Base-by-base conservation (phyloP, 305 asterid species). In the Fraxinus greggii region DNA sequence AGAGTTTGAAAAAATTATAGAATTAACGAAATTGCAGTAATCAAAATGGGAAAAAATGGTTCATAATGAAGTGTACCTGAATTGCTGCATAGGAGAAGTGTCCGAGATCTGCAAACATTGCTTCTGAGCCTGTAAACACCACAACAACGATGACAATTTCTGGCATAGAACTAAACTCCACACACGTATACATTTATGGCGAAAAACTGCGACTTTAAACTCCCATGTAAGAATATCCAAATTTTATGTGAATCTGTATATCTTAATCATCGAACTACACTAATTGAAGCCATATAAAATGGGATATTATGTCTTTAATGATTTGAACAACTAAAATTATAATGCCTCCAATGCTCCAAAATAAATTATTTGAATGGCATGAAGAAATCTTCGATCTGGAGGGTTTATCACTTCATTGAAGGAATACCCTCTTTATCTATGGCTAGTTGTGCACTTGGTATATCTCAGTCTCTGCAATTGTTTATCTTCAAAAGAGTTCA, bases 91-190 rank as follows among this genome's bases (percentile, higher is more conserved):
- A 86, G 23, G 98, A 94, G 86, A 95, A 95, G 84, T 95, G 99
- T 80, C 99, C 99, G 35, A 95, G 98, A 88, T 95, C 99, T 12
- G 98, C 98, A 88, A 95, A 95, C 99, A 95, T 95, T 79, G 99
- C 99, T 87, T 95, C 99, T 1, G 99, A 94, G 63, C 99, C 99
- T 95, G 95, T 84, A 84, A 70, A 21, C 23, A 72, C 12, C 13
- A 72, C 42, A 83, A 31, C 56, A 40, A 40, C 24, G 31, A 61
- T 65, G 9, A 24, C 5, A 26, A 65, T 23, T 61, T 23, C 31
- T 61, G 31, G 15, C 67, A 61, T 23, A 23, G 70, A 61, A 61
- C 15, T 21, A 8, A 23, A 21, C 70, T 23, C 28, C 69, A 59
- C 69, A 21, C 65, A 6, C 3, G 70, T 23, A 23, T 23, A 23